Evolutionary conservation across 768 basidiomycete genomes (phyloP).

Genomic region (Botryobasidium botryosum): DNA sequence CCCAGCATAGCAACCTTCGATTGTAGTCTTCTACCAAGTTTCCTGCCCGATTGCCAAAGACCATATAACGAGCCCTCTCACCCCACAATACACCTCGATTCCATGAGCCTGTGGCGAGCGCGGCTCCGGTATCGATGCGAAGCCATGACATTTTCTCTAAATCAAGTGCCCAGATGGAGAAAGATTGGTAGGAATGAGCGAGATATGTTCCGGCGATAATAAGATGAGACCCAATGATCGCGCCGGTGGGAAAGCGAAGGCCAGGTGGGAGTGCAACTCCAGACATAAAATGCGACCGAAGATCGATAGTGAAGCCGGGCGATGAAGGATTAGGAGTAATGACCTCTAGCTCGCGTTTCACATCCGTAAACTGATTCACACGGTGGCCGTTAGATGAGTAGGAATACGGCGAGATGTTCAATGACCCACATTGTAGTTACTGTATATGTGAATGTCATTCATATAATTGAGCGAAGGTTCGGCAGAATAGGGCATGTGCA

Average conservation of each 20-base stretch:
- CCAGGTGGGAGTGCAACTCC: conserved; percentile 80
- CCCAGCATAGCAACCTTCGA: conserved; percentile 76
- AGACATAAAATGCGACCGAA: conserved; percentile 66
- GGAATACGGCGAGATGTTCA: not conserved
- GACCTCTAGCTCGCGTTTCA: conserved; percentile 87
- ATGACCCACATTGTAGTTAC: conserved; percentile 77
- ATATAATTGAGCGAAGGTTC: conserved; percentile 56
- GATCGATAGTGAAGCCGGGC: conserved; percentile 58
- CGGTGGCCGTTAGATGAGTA: not conserved
- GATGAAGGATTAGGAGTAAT: conserved; percentile 50
- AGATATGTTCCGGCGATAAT: conserved; percentile 94
- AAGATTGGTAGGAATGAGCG: conserved; percentile 84
- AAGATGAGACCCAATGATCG: conserved; percentile 76
- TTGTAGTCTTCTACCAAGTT: conserved; percentile 89
- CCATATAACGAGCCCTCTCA: conserved; percentile 66
- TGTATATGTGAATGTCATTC: conserved; percentile 79
- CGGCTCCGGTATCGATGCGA: conserved; percentile 74
- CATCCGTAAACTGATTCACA: conserved; percentile 62
- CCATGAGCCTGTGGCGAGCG: conserved; percentile 81
- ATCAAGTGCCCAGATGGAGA: conserved; percentile 93
- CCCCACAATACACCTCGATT: conserved; percentile 83
- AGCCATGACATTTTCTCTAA: conserved; percentile 69
- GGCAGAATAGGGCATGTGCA: conserved; percentile 64
- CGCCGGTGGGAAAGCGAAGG: conserved; percentile 89
- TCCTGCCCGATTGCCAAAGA: conserved; percentile 80